A percentile compares a stretch with the other conserved stretches of the same genome.
Conservation (phyloP, 169 alveolate genomes). For the Cryptosporidium tyzzeri region DNA sequence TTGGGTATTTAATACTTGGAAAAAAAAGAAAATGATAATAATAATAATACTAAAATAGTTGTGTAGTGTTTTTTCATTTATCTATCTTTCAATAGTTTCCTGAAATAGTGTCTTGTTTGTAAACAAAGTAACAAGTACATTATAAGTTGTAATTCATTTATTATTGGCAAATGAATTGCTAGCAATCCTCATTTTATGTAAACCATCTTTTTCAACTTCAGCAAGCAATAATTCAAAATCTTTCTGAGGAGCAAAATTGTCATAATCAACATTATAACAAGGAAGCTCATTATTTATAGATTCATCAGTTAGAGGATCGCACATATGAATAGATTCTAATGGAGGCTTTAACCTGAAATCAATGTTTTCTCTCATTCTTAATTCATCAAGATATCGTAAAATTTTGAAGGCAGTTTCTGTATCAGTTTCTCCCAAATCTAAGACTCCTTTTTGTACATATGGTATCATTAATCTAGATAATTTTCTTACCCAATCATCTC, state of each 20-base stretch:
- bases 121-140: neutral
- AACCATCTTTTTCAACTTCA: slow-evolving; percentile 63
- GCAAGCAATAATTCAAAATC: slow-evolving; percentile 57
- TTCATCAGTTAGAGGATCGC: slow-evolving; percentile 79
- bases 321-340: slow-evolving; percentile 80
- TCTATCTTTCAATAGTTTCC: neutral
- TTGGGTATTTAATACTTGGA: too few relatives aligned
- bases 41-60: too few relatives aligned
- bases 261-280: slow-evolving; percentile 62
- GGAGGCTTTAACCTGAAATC: slow-evolving; percentile 79
- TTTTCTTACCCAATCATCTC: slow-evolving; percentile 92
- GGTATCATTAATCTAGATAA: slow-evolving; percentile 89
- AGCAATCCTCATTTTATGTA: slow-evolving; percentile 40
- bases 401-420: slow-evolving; percentile 91
- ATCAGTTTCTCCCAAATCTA: slow-evolving; percentile 89
- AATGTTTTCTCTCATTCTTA: slow-evolving; percentile 80
- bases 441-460: slow-evolving; percentile 86
- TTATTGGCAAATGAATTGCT: neutral
- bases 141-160: neutral
- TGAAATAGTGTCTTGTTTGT: neutral
- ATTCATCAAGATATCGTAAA: slow-evolving; percentile 87
- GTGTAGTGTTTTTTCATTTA: too few relatives aligned
- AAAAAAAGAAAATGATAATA: too few relatives aligned
- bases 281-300: slow-evolving; percentile 47
- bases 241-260: slow-evolving; percentile 73